A percentile compares a stretch with the other conserved stretches of the same genome.
These are phyloP conservation scores for Cladosporium colombiae DNA, from an alignment of 2,329 filamentous ascomycete species.

Conservation along the genomic window DNA sequence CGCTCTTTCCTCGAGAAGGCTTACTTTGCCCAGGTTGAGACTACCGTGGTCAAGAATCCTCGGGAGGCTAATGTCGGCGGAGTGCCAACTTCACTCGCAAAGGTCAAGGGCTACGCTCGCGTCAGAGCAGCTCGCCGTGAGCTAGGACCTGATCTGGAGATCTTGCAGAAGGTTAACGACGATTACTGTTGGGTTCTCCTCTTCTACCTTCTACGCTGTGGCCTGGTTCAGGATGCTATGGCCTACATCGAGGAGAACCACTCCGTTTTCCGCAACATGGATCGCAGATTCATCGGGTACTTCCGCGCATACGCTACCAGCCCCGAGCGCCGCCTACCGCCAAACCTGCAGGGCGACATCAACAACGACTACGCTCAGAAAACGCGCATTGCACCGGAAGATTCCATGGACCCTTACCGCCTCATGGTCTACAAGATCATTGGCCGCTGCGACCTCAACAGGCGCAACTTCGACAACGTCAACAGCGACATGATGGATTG, in stretches of 20 bases:
- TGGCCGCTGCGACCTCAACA: slow-evolving; percentile 68
- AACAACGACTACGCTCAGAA: slow-evolving; percentile 87
- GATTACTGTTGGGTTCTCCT: slow-evolving; percentile 94
- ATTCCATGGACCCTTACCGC: slow-evolving; percentile 88
- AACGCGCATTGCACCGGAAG: slow-evolving; percentile 77
- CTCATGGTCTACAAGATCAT: slow-evolving; percentile 99
- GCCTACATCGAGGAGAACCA: slow-evolving; percentile 81
- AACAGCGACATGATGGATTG: slow-evolving; percentile 65
- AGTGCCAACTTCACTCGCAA: slow-evolving; percentile 82
- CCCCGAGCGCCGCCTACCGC: slow-evolving; percentile 73
- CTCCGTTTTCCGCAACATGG: slow-evolving; percentile 81
- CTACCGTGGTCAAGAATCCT: slow-evolving; percentile 76
- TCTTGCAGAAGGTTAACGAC: slow-evolving; percentile 67
- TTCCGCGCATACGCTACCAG: slow-evolving; percentile 80
- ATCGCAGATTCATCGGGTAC: slow-evolving; percentile 86
- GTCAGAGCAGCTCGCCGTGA: slow-evolving; percentile 79
- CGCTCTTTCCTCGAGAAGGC: slow-evolving; percentile 76
- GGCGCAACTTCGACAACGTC: slow-evolving; percentile 58
- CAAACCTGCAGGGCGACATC: slow-evolving; percentile 81
- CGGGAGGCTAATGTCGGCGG: slow-evolving; percentile 88
- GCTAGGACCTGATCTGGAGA: slow-evolving; percentile 72
- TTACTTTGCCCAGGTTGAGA: slow-evolving; percentile 77
- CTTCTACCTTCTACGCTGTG: slow-evolving; percentile 85
- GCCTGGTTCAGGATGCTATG: slow-evolving; percentile 79
- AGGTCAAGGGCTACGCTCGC: slow-evolving; percentile 88